Evolutionary conservation across 495 filamentous ascomycete genomes (phyloP).

Genomic region (Penicillium crystallinum): DNA sequence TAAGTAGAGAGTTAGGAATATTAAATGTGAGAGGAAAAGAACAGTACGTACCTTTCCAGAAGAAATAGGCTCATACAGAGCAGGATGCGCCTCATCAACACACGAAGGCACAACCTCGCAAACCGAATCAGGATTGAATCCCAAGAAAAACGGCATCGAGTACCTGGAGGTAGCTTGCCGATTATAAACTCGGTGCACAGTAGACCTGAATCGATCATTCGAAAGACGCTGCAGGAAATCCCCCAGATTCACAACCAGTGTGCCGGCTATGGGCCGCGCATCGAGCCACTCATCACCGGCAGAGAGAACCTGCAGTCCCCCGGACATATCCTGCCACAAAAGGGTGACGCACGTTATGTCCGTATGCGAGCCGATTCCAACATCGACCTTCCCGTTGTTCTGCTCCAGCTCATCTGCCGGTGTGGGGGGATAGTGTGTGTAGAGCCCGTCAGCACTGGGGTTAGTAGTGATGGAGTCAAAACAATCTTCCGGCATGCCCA

Average conservation of each 20-base stretch:
- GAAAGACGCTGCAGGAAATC: slow-evolving; percentile 60
- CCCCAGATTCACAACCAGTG: slow-evolving; percentile 62
- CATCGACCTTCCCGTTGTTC: slow-evolving; percentile 25
- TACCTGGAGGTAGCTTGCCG: slow-evolving; percentile 40
- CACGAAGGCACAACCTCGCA: slow-evolving; percentile 48
- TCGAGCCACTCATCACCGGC: slow-evolving; percentile 51
- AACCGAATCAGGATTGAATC: slow-evolving; percentile 42
- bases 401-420: slow-evolving; percentile 22
- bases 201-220: slow-evolving; percentile 56
- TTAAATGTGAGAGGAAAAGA: not conserved
- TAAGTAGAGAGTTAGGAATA: slow-evolving; percentile 8
- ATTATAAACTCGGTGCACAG: slow-evolving; percentile 54
- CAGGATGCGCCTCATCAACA: slow-evolving; percentile 46
- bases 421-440: slow-evolving; percentile 46
- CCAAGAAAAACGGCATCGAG: slow-evolving; percentile 59
- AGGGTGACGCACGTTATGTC: slow-evolving; percentile 57
- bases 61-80: slow-evolving; percentile 53
- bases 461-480: slow-evolving; percentile 47
- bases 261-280: slow-evolving; percentile 50
- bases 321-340: slow-evolving; percentile 49
- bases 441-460: slow-evolving; percentile 47
- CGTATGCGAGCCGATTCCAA: slow-evolving; percentile 53
- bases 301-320: slow-evolving; percentile 50
- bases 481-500: slow-evolving; percentile 45
- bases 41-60: slow-evolving; percentile 40